Evolutionary conservation across 83 land plant genomes (phyloP).

Genomic region (Thuja plicata): DNA sequence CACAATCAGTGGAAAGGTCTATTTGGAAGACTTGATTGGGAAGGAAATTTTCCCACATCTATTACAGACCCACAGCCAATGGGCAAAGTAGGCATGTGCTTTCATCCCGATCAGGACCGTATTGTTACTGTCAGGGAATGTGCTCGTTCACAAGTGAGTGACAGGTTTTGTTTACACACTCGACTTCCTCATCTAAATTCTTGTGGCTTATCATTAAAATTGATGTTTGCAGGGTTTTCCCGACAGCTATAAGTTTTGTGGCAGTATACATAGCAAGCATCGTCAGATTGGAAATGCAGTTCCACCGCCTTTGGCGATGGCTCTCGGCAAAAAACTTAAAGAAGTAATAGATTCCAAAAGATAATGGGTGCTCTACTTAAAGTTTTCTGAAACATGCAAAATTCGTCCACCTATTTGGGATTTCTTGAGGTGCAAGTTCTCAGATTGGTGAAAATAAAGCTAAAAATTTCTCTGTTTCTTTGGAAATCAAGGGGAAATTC

Average conservation of each 20-base stretch:
- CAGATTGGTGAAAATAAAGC: background rate
- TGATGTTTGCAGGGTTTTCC: slow-evolving; percentile 87
- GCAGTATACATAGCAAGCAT: slow-evolving; percentile 79
- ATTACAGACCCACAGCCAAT: slow-evolving; percentile 99
- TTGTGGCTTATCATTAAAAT: background rate
- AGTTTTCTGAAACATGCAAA: background rate
- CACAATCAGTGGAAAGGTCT: slow-evolving; percentile 99
- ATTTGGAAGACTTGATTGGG: slow-evolving; percentile 97
- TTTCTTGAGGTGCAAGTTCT: too few relatives aligned
- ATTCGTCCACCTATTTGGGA: background rate
- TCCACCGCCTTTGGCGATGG: slow-evolving; percentile 91
- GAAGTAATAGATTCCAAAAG: slow-evolving; percentile 51
- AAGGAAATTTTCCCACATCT: slow-evolving; percentile 98
- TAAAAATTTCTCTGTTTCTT: background rate
- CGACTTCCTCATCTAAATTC: background rate
- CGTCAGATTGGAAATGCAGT: slow-evolving; percentile 98
- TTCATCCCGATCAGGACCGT: slow-evolving; percentile 97
- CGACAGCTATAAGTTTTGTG: slow-evolving; percentile 74
- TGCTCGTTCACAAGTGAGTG: slow-evolving; percentile 90
- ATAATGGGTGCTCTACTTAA: background rate
- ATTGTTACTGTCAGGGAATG: slow-evolving; percentile 98
- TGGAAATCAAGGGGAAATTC: background rate
- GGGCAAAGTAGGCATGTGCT: slow-evolving; percentile 99
- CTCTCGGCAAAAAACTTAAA: slow-evolving; percentile 85
- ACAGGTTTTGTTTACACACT: background rate